Percentiles rank a stretch among this genome's conserved stretches.
Conservation (phyloP, 2,329 filamentous ascomycete genomes). For the Tolypocladium guangdongense region DNA sequence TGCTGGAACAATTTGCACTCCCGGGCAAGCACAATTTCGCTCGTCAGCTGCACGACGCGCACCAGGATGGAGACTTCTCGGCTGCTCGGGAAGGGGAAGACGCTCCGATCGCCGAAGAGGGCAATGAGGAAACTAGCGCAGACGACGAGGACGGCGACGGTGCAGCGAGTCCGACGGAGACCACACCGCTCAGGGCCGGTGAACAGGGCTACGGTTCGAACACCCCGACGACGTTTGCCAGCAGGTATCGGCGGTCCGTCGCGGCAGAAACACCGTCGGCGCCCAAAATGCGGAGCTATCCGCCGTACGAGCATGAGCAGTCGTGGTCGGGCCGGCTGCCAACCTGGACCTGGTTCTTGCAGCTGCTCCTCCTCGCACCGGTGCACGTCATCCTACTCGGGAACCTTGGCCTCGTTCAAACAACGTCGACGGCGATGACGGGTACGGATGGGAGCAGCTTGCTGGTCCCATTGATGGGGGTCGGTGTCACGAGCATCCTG, state of each 20-base stretch:
- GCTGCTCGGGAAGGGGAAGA: conserved; percentile 22
- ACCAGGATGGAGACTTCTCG: conserved; percentile 30
- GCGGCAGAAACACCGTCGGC: conserved; percentile 12
- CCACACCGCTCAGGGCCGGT: conserved; percentile 38
- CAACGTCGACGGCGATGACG: conserved; percentile 66
- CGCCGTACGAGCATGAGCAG: conserved; percentile 63
- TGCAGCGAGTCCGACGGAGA: conserved; percentile 33
- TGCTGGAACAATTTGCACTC: conserved; percentile 71
- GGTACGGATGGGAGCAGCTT: conserved; percentile 70
- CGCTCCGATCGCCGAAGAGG: background rate
- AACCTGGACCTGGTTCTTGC: conserved; percentile 77
- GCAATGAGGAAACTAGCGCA: background rate
- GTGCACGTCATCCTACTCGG: conserved; percentile 67
- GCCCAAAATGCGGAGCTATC: conserved; percentile 12
- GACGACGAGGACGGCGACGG: conserved; percentile 11
- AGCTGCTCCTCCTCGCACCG: conserved; percentile 71
- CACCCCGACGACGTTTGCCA: conserved; percentile 40
- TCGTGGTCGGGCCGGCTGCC: conserved; percentile 73
- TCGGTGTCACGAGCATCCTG: conserved; percentile 58
- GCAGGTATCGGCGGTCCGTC: conserved; percentile 41
- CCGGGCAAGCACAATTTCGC: conserved; percentile 62
- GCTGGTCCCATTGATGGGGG: conserved; percentile 59
- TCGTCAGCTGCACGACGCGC: conserved; percentile 40
- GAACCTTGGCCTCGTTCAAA: conserved; percentile 64
- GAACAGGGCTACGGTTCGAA: conserved; percentile 23